Percentiles rank a stretch among this genome's conserved stretches.
phyloP scores from a whole-genome alignment of 805 yeast species.

The Saccharomyces eubayanus region DNA sequence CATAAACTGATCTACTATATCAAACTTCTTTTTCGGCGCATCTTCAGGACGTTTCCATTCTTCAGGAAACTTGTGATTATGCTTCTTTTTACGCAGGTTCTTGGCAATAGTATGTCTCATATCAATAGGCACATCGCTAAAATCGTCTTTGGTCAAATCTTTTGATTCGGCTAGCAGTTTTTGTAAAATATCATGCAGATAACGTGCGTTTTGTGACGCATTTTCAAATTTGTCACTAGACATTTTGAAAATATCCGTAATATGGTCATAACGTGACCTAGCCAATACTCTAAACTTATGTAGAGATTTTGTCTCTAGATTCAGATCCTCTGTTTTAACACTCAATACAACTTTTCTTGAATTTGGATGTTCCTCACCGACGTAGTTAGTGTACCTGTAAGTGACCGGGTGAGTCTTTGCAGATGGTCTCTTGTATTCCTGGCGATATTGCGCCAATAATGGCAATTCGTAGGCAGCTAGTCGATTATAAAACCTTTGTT shows the following conservation, averaged over 20 bases:
- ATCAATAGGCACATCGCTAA: conserved; percentile 75
- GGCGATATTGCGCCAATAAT: conserved; percentile 63
- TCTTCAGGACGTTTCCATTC: conserved; percentile 72
- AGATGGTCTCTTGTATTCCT: conserved; percentile 49
- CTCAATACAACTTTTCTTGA: conserved; percentile 53
- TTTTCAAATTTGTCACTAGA: conserved; percentile 59
- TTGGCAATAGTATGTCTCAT: conserved; percentile 54
- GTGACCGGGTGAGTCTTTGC: conserved; percentile 43
- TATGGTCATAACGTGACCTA: conserved; percentile 65
- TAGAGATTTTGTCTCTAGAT: conserved; percentile 41
- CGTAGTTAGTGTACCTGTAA: conserved; percentile 63
- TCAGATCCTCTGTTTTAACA: conserved; percentile 46
- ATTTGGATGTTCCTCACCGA: conserved; percentile 60
- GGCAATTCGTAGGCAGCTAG: conserved; percentile 92
- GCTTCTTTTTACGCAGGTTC: conserved; percentile 35
- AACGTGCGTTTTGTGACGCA: conserved; percentile 80
- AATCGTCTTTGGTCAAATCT: conserved; percentile 45
- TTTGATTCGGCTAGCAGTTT: conserved; percentile 58
- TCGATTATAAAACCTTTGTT: conserved; percentile 66
- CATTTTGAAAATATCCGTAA: conserved; percentile 52
- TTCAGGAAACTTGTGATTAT: conserved; percentile 54
- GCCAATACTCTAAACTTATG: conserved; percentile 77
- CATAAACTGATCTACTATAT: conserved; percentile 13
- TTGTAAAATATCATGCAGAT: conserved; percentile 54
- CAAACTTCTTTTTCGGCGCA: conserved; percentile 42